These are phyloP conservation scores for Lactifluus echinatus DNA, from an alignment of 768 basidiomycete genomes.

Conservation along the genomic window DNA sequence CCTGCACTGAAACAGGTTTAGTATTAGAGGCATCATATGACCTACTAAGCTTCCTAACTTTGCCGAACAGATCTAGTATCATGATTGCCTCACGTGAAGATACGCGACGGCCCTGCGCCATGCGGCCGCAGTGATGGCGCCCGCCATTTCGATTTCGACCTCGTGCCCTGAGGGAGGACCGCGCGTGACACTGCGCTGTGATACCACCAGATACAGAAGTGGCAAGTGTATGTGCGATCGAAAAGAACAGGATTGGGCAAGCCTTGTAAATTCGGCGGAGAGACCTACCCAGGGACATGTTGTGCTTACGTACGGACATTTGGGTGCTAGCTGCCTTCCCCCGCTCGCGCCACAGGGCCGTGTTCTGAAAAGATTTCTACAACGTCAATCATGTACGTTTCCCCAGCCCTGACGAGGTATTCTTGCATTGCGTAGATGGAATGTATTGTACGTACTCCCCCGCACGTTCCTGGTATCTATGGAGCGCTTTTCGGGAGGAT, in stretches of 20 bases:
- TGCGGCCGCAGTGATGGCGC: neutral
- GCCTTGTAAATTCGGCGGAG: neutral
- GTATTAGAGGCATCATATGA: neutral
- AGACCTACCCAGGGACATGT: neutral
- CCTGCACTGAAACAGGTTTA: neutral
- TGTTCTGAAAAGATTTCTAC: slow-evolving; percentile 10
- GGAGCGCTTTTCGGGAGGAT: neutral
- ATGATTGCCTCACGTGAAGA: neutral
- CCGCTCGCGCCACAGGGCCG: slow-evolving; percentile 4
- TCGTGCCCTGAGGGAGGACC: neutral
- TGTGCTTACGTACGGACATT: neutral
- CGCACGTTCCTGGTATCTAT: neutral
- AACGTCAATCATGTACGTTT: slow-evolving; percentile 6
- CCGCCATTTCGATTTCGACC: neutral
- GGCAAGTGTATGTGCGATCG: neutral
- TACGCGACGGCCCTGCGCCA: neutral
- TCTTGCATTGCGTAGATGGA: slow-evolving; percentile 1
- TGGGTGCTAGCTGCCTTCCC: neutral
- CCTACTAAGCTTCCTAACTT: neutral
- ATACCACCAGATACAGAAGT: neutral
- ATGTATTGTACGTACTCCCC: neutral
- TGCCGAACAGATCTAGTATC: neutral
- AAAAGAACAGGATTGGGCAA: slow-evolving; percentile 10
- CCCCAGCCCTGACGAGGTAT: neutral
- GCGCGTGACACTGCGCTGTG: neutral